These are phyloP conservation scores for Theileria orientalis DNA, from an alignment of 169 alveolate genomes.

Conservation along the genomic window DNA sequence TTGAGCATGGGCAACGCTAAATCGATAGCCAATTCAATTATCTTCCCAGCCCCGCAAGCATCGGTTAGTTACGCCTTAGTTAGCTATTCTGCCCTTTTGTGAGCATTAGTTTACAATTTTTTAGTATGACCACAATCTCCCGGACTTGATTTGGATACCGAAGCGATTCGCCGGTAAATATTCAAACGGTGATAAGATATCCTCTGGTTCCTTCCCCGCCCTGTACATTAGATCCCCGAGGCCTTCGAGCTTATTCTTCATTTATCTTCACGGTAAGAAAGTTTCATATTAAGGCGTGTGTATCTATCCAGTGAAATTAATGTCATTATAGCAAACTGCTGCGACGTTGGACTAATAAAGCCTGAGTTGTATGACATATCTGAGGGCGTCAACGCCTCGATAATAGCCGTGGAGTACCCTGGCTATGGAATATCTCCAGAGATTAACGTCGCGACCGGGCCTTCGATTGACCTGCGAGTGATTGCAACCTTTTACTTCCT, in stretches of 20 bases:
- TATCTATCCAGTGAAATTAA: not conserved
- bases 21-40: conserved; percentile 48
- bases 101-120: not conserved
- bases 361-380: conserved; percentile 73
- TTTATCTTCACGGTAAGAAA: conserved; percentile 60
- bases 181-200: not conserved
- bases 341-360: conserved; percentile 81
- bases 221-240: conserved; percentile 45
- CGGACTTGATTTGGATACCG: conserved; percentile 63
- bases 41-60: conserved; percentile 66
- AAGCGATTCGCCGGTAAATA: conserved; percentile 51
- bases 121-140: conserved; percentile 52
- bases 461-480: conserved; percentile 74
- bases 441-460: conserved; percentile 65
- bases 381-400: conserved; percentile 67
- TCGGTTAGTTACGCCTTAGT: conserved; percentile 27
- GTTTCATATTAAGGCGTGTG: not conserved
- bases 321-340: conserved; percentile 67
- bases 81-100: not conserved
- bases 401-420: conserved; percentile 81
- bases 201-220: conserved; percentile 61
- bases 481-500: conserved; percentile 79
- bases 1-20: conserved; percentile 50
- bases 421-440: conserved; percentile 77
- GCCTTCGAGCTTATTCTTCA: conserved; percentile 41